Base-by-base conservation (phyloP, 345 rosid genomes). In the Dovyalis caffra region DNA sequence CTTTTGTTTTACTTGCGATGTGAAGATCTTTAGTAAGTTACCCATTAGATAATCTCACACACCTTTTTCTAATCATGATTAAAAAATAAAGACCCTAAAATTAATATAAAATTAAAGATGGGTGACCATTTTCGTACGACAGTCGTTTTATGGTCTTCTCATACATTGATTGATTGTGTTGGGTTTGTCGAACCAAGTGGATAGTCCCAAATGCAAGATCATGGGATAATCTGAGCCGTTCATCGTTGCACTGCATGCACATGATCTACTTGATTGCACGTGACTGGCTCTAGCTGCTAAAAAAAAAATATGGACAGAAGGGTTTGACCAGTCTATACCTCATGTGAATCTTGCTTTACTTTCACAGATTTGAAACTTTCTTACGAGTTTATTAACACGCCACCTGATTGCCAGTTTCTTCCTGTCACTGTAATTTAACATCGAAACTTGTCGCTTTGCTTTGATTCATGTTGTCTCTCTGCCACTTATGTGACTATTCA, bases 311-410 rank as follows among this genome's bases (percentile, higher is more conserved):
- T n/a, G n/a, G 80, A 43, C 74, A 70, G 77, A 31, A 2, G 61
- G 28, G 76, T 74, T 83, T 85, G 88, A 85, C 84, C 64, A 14
- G 83, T 73, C 85, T 6, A 49, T 10, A 40, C 43, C 58, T 43
- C 57, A 79, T 34, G 76, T 74, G 85, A 72, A 77, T 74, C 71
- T 77, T 29, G 28, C 32, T 64, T 66, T 29, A 15, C 16, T 56
- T 28, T 74, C 72, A n/a, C 74, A 35, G 37, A 4, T 74, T 26
- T 71, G 76, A 71, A 29, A 53, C 45, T 66, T n/a, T 37, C 34
- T 21, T 6, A 68, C 20, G 37, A 25, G 69, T 12, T 20, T 60
- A 67, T 64, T 37, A 6, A 64, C 83, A 80, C 80, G 85, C 82
- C 78, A 85, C 63, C 74, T 73, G 76, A 29, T 64, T 70, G 69